Conservation (phyloP, 2,329 filamentous ascomycete species). For the Pestalotiopsis sp. region DNA sequence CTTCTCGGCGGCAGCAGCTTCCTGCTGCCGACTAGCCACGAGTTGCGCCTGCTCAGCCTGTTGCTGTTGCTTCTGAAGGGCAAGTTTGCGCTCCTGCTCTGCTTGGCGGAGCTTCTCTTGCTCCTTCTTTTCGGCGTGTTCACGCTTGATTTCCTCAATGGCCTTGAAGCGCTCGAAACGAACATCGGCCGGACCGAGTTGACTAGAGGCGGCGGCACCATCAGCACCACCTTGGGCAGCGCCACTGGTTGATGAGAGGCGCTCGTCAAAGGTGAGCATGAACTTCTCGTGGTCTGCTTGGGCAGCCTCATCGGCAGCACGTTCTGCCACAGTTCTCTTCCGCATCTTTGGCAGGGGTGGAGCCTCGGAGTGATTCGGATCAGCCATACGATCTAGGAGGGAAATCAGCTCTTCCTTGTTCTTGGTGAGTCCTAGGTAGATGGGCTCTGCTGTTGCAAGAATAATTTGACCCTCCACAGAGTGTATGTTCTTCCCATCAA, state of each 20-base stretch:
- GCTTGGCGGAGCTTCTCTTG: slow-evolving; percentile 71
- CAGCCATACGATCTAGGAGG: slow-evolving; percentile 69
- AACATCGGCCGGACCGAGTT: slow-evolving; percentile 76
- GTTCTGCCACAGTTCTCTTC: slow-evolving; percentile 91
- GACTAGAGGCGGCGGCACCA: slow-evolving; percentile 70
- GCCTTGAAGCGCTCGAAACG: slow-evolving; percentile 91
- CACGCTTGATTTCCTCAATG: slow-evolving; percentile 78
- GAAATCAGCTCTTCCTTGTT: slow-evolving; percentile 68
- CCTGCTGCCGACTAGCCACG: slow-evolving; percentile 40
- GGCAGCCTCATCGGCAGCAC: slow-evolving; percentile 91
- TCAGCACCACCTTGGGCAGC: slow-evolving; percentile 57
- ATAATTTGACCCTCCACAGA: slow-evolving; percentile 77
- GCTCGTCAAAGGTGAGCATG: slow-evolving; percentile 90
- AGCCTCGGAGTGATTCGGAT: slow-evolving; percentile 74
- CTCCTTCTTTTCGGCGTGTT: slow-evolving; percentile 75
- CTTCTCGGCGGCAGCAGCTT: slow-evolving; percentile 19
- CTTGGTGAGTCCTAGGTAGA: slow-evolving; percentile 76
- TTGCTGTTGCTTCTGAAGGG: slow-evolving; percentile 44
- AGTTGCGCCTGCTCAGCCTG: slow-evolving; percentile 41
- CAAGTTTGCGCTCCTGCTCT: slow-evolving; percentile 56
- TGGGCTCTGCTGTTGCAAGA: slow-evolving; percentile 69
- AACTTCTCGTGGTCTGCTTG: slow-evolving; percentile 87
- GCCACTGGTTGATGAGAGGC: slow-evolving; percentile 62
- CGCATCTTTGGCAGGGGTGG: slow-evolving; percentile 84
- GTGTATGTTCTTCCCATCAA: slow-evolving; percentile 73